Base-by-base conservation (phyloP, 495 filamentous ascomycete genomes). In the Parmelia sp. region DNA sequence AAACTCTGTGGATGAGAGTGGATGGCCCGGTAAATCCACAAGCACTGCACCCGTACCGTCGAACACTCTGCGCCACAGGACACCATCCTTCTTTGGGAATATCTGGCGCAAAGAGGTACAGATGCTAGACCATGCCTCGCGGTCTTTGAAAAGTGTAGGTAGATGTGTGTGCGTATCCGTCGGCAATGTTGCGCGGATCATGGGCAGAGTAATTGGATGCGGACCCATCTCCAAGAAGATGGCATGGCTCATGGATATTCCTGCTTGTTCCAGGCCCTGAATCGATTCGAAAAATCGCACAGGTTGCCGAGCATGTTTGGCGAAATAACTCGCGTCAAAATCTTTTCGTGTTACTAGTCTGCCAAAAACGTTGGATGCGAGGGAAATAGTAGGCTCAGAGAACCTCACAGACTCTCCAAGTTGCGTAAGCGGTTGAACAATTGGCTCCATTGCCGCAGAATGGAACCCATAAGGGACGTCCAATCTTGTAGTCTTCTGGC, bases 391-490 rank as follows among this genome's bases (percentile, higher is more conserved):
- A 29, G 57, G 57, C 21, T 58, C 25, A 7, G 35, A 40, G n/a
- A 35, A 59, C 29, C 14, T 4, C 21, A 59, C 35, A 12, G 37
- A 44, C 25, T 25, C 12, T 17, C 57, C 37, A 0, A 59, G n/a
- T 1, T 4, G 8, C 29, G 27, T 59, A 37, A 44, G 42, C 7
- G 21, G 9, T 8, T 9, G 3, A 9, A 25, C 14, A 15, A 59
- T 59, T 14, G 57, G 36, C 27, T 70, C 68, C 68, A 70, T 70
- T 21, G 59, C 53, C 25, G 58, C 35, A 9, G 68, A 65, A 42
- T 70, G 68, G 37, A 57, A 70, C 0, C 62, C 68, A 37, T 63
- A 68, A 7, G 68, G 63, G 19, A 68, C 66, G 8, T 63, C 39
- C 1, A 70, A 40, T 31, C 55, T 33, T n/a, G 40, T 66, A 1